These are phyloP conservation scores for Hemerocallis citrina DNA, from an alignment of 106 monocot genomes.

Conservation along the genomic window DNA sequence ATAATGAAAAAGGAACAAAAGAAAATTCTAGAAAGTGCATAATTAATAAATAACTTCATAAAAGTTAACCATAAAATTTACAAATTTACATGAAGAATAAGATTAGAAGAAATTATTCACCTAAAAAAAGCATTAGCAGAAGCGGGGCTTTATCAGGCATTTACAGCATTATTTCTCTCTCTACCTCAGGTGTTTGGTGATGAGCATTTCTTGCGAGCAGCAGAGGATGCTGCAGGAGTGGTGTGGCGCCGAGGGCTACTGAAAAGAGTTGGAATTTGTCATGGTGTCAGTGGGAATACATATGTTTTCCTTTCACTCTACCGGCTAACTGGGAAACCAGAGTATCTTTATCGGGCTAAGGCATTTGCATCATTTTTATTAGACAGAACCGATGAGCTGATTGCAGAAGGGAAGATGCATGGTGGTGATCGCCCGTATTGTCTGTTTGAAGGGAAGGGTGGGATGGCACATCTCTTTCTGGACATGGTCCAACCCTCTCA, in stretches of 20 bases:
- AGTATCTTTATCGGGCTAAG: constrained; percentile 58
- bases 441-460: constrained; percentile 73
- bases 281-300: constrained; percentile 79
- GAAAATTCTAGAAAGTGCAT: no score
- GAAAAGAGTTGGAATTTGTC: constrained; percentile 76
- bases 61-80: no score
- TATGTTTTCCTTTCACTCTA: constrained; percentile 71
- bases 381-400: constrained; percentile 40
- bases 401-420: constrained; percentile 53
- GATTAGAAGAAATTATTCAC: no score
- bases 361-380: constrained; percentile 68
- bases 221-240: constrained; percentile 61
- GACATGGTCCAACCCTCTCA: constrained; percentile 60
- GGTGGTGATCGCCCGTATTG: constrained; percentile 64
- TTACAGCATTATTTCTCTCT: not conserved
- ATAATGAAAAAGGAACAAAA: no score
- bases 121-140: constrained; percentile 67
- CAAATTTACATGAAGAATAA: no score
- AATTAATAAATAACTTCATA: no score
- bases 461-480: constrained; percentile 61
- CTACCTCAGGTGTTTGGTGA: constrained; percentile 57
- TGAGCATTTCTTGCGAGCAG: constrained; percentile 46
- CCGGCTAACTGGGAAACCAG: constrained; percentile 38
- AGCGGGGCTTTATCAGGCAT: constrained; percentile 34
- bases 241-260: constrained; percentile 84